Evolutionary conservation across 2,329 filamentous ascomycete genomes (phyloP), one percentile per base, ranked within the genome.

Genomic region (Verticillium alfalfae): DNA sequence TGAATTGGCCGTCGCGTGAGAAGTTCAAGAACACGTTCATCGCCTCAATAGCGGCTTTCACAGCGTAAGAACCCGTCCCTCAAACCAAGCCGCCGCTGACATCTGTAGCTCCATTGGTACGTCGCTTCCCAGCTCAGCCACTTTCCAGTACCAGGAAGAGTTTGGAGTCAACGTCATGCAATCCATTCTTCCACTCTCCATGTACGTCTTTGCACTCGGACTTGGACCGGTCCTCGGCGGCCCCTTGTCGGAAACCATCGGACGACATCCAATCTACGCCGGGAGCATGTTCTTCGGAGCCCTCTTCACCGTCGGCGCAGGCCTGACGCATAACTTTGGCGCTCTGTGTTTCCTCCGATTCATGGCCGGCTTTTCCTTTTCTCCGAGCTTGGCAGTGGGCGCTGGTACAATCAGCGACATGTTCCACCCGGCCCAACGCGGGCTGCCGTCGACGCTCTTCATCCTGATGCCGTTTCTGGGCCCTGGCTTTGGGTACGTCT

Each of bases 191-290:
- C 82, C 83, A 0, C 70, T 89, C 0, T 81, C 86, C 0, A 70
- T 87, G 6, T 90, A 87, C 69, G 81, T 86, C 6, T 72, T 88
- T 10, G 86, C 85, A 0, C 77, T 89, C 0, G 84, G 76, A 3
- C 75, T 88, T 16, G 87, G 86, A 0, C 87, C 87, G 7, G 73
- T 88, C 58, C 64, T 87, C 15, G 83, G 82, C 10, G 84, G 85
- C 0, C 87, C 86, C 0, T 67, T 88, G 0, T 86, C 82, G 57
- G 87, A 89, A 68, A 81, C 77, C 0, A 72, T 83, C 38, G 87
- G 87, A 2, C 76, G 87, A 1, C 76, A 79, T 26, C 72, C 79
- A 2, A 78, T 88, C 34, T 88, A 85, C 68, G 61, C 80, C 1
- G 66, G 74, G 2, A 76, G 77, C 0, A 70, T 80, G 2, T 78